Conservation (phyloP, 2,329 filamentous ascomycete species). For the Passalora sequoiae region DNA sequence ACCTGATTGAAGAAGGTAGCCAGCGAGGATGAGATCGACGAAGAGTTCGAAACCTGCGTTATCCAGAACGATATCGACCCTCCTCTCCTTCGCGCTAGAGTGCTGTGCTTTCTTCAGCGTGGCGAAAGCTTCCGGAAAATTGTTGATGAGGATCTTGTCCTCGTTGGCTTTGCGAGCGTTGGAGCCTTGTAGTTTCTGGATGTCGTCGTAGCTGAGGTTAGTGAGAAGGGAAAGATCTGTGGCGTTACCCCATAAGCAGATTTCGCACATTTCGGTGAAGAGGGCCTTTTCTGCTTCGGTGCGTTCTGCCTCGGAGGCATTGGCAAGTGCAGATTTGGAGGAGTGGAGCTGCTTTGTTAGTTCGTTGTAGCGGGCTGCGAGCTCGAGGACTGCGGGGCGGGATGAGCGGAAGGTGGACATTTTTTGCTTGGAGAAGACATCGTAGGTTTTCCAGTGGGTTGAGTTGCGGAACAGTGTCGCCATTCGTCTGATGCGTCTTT, state of each 20-base stretch:
- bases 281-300: slow-evolving; percentile 68
- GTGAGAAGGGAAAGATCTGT: slow-evolving; percentile 90
- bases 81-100: slow-evolving; percentile 58
- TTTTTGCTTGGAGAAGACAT: slow-evolving; percentile 86
- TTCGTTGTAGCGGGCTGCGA: slow-evolving; percentile 72
- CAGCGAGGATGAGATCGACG: slow-evolving; percentile 86
- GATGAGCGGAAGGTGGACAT: slow-evolving; percentile 88
- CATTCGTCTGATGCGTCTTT: slow-evolving; percentile 60
- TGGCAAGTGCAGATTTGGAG: slow-evolving; percentile 42
- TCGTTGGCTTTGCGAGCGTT: slow-evolving; percentile 80
- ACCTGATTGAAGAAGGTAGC: slow-evolving; percentile 77
- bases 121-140: slow-evolving; percentile 68
- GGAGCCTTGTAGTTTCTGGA: slow-evolving; percentile 90
- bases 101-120: slow-evolving; percentile 61
- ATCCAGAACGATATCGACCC: slow-evolving; percentile 91
- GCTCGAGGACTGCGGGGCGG: slow-evolving; percentile 75
- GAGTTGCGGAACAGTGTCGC: slow-evolving; percentile 71
- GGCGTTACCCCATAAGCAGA: slow-evolving; percentile 95
- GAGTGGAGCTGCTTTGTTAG: slow-evolving; percentile 62
- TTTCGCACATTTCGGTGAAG: slow-evolving; percentile 91
- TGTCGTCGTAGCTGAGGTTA: slow-evolving; percentile 86
- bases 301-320: slow-evolving; percentile 48
- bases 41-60: slow-evolving; percentile 97
- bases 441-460: slow-evolving; percentile 80
- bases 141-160: slow-evolving; percentile 87